Evolutionary conservation across 2,329 filamentous ascomycete species (phyloP).

Genomic region (Drechslerella dactyloides): DNA sequence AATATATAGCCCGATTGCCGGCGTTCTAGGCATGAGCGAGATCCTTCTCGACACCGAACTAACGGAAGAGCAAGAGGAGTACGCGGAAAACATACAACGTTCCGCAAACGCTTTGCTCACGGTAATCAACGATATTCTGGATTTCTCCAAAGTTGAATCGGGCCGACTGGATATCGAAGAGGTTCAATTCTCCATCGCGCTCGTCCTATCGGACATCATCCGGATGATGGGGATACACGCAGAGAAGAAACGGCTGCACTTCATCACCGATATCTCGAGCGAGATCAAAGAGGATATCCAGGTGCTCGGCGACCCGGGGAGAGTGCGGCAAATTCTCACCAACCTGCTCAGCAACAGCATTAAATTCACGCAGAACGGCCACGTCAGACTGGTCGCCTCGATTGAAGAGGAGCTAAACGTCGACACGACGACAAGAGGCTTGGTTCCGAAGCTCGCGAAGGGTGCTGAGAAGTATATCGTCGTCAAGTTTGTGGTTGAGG

Average conservation of each 20-base stretch:
- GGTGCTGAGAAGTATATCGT: slow-evolving; percentile 65
- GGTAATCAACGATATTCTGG: slow-evolving; percentile 88
- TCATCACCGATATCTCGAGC: slow-evolving; percentile 69
- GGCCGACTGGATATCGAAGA: slow-evolving; percentile 79
- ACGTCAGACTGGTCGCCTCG: slow-evolving; percentile 70
- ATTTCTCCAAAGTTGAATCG: slow-evolving; percentile 86
- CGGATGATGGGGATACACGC: slow-evolving; percentile 89
- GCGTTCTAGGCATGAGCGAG: slow-evolving; percentile 80
- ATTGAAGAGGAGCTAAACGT: slow-evolving; percentile 65
- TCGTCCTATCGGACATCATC: slow-evolving; percentile 77
- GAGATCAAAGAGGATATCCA: slow-evolving; percentile 65
- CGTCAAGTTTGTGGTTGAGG: slow-evolving; percentile 74
- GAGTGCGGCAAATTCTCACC: slow-evolving; percentile 81
- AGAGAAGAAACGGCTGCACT: slow-evolving; percentile 76
- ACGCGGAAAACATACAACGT: slow-evolving; percentile 77
- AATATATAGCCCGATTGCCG: slow-evolving; percentile 71
- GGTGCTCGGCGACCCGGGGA: slow-evolving; percentile 84
- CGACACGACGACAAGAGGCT: slow-evolving; percentile 23
- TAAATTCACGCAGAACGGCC: slow-evolving; percentile 74
- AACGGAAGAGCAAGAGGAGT: slow-evolving; percentile 74
- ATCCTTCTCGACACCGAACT: slow-evolving; percentile 72
- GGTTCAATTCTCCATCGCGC: slow-evolving; percentile 76
- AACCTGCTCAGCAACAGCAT: slow-evolving; percentile 79
- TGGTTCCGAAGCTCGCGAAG: slow-evolving; percentile 30
- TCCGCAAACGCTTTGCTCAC: slow-evolving; percentile 82